Evolutionary conservation across 768 basidiomycete genomes (phyloP).

Genomic region (Russula sp.): DNA sequence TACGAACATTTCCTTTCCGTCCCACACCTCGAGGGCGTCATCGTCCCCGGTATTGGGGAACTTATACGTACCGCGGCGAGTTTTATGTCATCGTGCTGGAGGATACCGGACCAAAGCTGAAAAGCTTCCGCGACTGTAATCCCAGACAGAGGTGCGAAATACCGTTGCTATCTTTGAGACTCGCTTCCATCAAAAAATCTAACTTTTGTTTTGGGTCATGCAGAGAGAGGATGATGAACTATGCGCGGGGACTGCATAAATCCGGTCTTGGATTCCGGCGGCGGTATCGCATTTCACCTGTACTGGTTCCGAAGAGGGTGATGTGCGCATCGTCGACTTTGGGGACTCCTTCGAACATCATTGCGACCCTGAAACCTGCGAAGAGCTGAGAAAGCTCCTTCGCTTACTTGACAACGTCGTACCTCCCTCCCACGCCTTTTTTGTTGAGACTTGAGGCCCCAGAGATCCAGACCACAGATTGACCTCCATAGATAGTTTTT

Average conservation of each 20-base stretch:
- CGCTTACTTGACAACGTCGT: conserved; percentile 8
- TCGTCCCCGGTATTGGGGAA: conserved; percentile 21
- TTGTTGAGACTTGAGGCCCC: no score
- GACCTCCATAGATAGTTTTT: not conserved
- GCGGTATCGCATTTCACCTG: conserved; percentile 14
- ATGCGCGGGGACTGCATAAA: conserved; percentile 4
- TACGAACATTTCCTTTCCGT: conserved; percentile 15
- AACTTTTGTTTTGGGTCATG: not conserved
- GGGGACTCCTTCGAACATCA: conserved; percentile 18
- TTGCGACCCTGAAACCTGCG: conserved; percentile 12
- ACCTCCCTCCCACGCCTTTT: not conserved
- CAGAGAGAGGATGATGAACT: conserved; percentile 2
- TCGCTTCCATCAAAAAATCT: not conserved
- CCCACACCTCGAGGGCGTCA: conserved; percentile 10
- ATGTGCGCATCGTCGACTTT: conserved; percentile 18
- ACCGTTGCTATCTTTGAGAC: not conserved
- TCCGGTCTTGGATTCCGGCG: conserved; percentile 18
- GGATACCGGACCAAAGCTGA: conserved; percentile 18
- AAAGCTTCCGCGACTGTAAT: conserved; percentile 12
- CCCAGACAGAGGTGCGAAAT: conserved; percentile 11
- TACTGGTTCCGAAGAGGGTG: not conserved
- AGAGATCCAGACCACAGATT: not conserved
- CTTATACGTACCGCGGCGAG: conserved; percentile 22
- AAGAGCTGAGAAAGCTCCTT: conserved; percentile 12
- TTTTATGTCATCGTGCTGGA: conserved; percentile 21